These are phyloP conservation scores for Ceratocystis cacaofunesta DNA, from an alignment of 2,329 filamentous ascomycete genomes.

Conservation along the genomic window DNA sequence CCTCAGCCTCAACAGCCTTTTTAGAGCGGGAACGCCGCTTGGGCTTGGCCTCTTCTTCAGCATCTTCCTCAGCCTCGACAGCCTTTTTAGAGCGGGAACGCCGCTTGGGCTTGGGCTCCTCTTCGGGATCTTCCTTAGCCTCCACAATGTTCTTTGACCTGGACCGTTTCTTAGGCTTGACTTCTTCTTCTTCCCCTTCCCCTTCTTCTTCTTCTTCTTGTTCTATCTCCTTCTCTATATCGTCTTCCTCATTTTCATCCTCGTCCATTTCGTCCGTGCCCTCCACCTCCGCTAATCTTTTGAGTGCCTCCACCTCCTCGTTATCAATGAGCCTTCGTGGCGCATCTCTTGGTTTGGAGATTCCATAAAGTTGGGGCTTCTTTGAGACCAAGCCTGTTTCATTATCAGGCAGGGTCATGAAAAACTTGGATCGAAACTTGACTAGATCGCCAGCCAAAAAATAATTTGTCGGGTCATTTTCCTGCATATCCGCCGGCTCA, in stretches of 20 bases:
- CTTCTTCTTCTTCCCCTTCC: neutral
- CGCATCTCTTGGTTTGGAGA: neutral
- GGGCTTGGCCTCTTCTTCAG: neutral
- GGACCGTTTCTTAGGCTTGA: neutral
- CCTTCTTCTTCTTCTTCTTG: neutral
- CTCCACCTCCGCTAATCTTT: neutral
- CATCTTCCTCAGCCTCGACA: neutral
- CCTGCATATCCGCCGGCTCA: neutral
- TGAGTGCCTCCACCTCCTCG: neutral
- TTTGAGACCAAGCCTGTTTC: slow-evolving; percentile 10
- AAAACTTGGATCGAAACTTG: slow-evolving; percentile 3
- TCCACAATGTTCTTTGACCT: neutral
- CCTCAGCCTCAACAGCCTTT: neutral
- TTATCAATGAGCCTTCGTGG: neutral
- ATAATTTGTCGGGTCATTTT: slow-evolving; percentile 7
- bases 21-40: neutral
- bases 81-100: neutral
- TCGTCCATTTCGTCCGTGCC: neutral
- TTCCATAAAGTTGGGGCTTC: slow-evolving; percentile 5
- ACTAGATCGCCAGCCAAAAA: slow-evolving; percentile 6
- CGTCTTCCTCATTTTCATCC: neutral
- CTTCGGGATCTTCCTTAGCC: neutral
- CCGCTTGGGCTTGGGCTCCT: neutral
- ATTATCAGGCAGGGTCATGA: slow-evolving; percentile 13
- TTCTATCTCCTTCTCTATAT: neutral